Percentiles rank a stretch among this genome's conserved stretches.
Conservation (phyloP, 2,329 filamentous ascomycete genomes). For the Penicillium polonicum region DNA sequence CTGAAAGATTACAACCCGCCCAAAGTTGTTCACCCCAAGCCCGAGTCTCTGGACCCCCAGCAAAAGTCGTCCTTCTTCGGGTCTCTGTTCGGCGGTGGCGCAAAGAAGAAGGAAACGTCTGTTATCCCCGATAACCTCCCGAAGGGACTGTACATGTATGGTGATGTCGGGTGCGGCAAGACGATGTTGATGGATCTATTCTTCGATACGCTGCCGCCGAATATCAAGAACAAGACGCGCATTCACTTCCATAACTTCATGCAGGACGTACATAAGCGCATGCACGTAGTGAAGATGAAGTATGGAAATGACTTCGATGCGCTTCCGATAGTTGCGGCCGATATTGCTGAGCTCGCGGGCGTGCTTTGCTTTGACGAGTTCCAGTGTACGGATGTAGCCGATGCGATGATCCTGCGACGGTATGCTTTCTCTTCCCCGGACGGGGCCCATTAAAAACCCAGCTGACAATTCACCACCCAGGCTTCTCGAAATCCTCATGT, state of each 20-base stretch:
- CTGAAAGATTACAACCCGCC: constrained; percentile 71
- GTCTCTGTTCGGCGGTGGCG: constrained; percentile 41
- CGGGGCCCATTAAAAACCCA: not conserved
- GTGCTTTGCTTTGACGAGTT: constrained; percentile 99
- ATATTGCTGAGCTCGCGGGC: constrained; percentile 79
- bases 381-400: constrained; percentile 95
- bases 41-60: constrained; percentile 64
- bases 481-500: constrained; percentile 87
- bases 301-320: constrained; percentile 88
- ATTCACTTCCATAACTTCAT: constrained; percentile 99
- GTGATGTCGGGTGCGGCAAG: constrained; percentile 95
- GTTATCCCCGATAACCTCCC: constrained; percentile 71
- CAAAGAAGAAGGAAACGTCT: constrained; percentile 38
- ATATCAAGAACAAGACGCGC: constrained; percentile 78
- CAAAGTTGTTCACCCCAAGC: constrained; percentile 70
- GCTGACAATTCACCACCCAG: constrained; percentile 41
- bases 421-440: constrained; percentile 32
- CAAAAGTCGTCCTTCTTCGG: constrained; percentile 55
- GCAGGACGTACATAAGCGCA: constrained; percentile 90
- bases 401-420: constrained; percentile 94
- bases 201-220: constrained; percentile 82
- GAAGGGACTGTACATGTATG: constrained; percentile 89
- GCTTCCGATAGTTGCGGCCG: constrained; percentile 88
- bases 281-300: constrained; percentile 86
- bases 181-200: constrained; percentile 99